Evolutionary conservation across 2,329 filamentous ascomycete species (phyloP).

Genomic region (Penicillium sp.): DNA sequence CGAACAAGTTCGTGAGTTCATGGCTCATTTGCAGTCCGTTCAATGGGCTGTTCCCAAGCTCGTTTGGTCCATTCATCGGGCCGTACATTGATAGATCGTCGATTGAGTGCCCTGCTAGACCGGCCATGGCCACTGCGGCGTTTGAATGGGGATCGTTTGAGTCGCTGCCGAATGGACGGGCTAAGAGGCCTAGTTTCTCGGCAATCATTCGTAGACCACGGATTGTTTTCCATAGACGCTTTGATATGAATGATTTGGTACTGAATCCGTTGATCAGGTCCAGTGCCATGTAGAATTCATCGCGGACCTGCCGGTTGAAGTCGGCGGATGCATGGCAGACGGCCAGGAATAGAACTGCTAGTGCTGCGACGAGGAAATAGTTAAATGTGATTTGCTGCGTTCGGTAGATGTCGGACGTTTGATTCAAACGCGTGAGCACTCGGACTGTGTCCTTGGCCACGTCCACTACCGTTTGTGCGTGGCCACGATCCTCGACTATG

Average conservation of each 20-base stretch:
- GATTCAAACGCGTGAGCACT: conserved; percentile 56
- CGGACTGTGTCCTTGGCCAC: conserved; percentile 61
- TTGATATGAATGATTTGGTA: conserved; percentile 56
- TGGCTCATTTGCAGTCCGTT: conserved; percentile 56
- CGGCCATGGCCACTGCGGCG: conserved; percentile 61
- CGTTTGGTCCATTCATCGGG: conserved; percentile 32
- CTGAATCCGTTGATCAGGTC: conserved; percentile 59
- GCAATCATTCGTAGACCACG: conserved; percentile 58
- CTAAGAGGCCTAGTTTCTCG: conserved; percentile 53
- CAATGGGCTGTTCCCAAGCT: conserved; percentile 49
- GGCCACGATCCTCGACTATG: conserved; percentile 67
- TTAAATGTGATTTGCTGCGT: conserved; percentile 61
- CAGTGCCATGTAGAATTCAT: conserved; percentile 63
- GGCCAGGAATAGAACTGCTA: conserved; percentile 59
- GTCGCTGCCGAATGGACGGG: conserved; percentile 35
- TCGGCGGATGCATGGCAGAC: conserved; percentile 58
- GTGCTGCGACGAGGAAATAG: conserved; percentile 59
- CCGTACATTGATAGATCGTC: conserved; percentile 51
- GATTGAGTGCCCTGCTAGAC: conserved; percentile 57
- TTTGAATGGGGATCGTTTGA: conserved; percentile 54
- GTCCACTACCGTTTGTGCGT: conserved; percentile 64
- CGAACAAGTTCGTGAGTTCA: conserved; percentile 58
- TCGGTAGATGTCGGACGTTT: conserved; percentile 58
- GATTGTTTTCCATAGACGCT: conserved; percentile 60
- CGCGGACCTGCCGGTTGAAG: conserved; percentile 55